Evolutionary conservation across 441 rosid genomes (phyloP), one percentile per base, ranked within the genome.

Genomic region (Sinapis alba): DNA sequence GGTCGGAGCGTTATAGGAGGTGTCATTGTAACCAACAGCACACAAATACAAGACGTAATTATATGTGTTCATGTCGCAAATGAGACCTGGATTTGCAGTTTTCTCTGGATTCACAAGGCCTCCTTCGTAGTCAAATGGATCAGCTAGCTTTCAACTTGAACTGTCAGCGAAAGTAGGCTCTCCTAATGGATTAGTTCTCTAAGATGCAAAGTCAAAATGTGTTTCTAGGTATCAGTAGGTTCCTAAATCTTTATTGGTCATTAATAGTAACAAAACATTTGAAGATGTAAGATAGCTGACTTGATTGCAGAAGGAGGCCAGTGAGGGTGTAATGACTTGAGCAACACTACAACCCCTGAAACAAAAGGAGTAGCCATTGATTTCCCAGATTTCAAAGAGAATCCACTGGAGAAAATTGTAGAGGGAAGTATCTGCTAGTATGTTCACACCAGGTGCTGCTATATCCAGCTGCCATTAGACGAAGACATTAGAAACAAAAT

Each of bases 61-160:
- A 2, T 32, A 32, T 32, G 38, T 32, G n/a, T 36, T 11, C 84
- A 83, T 75, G 27, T 85, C 80, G 41, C 82, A 85, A 13, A 85
- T 71, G 18, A 85, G 80, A 13, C 87, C 85, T 1, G 83, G 84
- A 7, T 76, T 69, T 0, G 85, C 73, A 4, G 85, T 84, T 21
- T 21, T 69, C 28, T 77, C 76, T 24, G 87, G 82, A 12, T 82
- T 72, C 12, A 79, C 67, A 13, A 82, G 30, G 8, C 87, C 89
- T 38, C 85, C 85, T 65, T 82, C 87, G 15, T 64, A 77, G 41
- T 84, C 85, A 26, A 82, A 82, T 16, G 83, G 82, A 57, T 84
- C 82, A 4, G 83, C 85, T 23, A 74, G 27, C 28, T 76, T 76
- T 13, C 21, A 11, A n/a, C 13, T 36, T 36, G 43, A 36, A 11